Base-by-base conservation (phyloP, 768 basidiomycete genomes). In the Amanita rubescens region DNA sequence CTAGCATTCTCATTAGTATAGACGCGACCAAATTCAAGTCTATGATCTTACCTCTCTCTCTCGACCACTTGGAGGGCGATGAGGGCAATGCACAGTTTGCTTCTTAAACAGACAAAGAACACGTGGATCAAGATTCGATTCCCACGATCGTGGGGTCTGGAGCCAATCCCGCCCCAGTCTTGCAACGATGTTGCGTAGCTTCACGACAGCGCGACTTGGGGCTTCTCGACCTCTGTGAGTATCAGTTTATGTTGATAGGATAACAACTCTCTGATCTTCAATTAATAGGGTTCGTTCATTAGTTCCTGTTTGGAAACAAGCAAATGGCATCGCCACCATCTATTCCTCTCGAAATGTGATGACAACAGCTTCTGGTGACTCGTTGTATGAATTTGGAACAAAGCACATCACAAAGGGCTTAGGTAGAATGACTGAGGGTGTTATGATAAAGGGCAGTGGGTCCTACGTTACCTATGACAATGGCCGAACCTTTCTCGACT, bases 401-500 rank as follows among this genome's bases (percentile, higher is more conserved):
- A 64, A 66, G 22, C 74, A 78, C 60, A 74, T 79, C 30, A 79
- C 72, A 15, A 69, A 73, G 20, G 79, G 77, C 1, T 57, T 80
- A 3, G 70, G 66, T 1, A 66, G 77, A 55, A 69, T 77, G 41
- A 73, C 74, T 0, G 68, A 74, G 17, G 87, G 80, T 0, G 69
- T 88, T 47, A 81, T 89, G 71, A 67, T 71, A 33, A 84, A 79
- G 59, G 86, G 83, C 39, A 73, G 81, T 59, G 90, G 91, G 12
- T 82, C 87, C 1, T 89, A 87, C 59, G 79, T 91, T 51, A 70
- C 71, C 25, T 82, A 85, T 52, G 77, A 84, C 25, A 85, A 91
- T 57, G 93, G 90, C 3, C 75, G 79, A 54, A 78, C 74, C 60
- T 64, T 88, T 63, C 74, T 96, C 47, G 94, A 96, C 66, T 94